Base-by-base conservation (phyloP, 106 monocot species). In the Apostasia shenzhenica region DNA sequence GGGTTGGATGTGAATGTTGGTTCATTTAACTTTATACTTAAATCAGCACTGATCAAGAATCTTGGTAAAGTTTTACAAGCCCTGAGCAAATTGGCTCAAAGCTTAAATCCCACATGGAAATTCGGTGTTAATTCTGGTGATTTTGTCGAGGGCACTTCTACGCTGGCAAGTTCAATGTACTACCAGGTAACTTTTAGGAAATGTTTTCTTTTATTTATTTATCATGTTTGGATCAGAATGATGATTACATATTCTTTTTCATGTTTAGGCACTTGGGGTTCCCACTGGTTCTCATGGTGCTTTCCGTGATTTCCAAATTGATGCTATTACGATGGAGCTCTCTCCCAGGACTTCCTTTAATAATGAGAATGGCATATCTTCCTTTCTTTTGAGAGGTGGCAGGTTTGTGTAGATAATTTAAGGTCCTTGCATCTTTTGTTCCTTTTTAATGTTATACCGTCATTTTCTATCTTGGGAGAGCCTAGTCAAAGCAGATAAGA, bases 241-340 rank as follows among this genome's bases (percentile, higher is more conserved):
- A 2, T 65, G 2, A 65, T 65, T 47, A 48, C 1, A 6, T 61
- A 45, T 45, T 68, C 13, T 45, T 76, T 69, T 42, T 44, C 67
- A 38, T 40, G 11, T 66, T 55, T 57, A 94, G 94, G 91, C 94
- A 13, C 79, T 94, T 72, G 94, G 94, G 53, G 78, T 91, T 5
- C 94, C 94, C 38, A 91, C 91, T 49, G 87, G 88, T 0, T 63
- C 85, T 2, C 94, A 94, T 83, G 88, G 90, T 73, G 85, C 91
- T 73, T 91, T 94, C 58, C 83, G 94, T 70, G 94, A 94, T 60
- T 94, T 91, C 68, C 91, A 94, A 69, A 77, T 91, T 13, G 90
- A 91, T 85, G 91, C 94, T 7, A 70, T 91, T 67, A 83, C 85
- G 61, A 69, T 91, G 45, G 83, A 88, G 57, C 45, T 91, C 39